Conservation (phyloP, 768 basidiomycete genomes). For the Plicaturopsis crispa region DNA sequence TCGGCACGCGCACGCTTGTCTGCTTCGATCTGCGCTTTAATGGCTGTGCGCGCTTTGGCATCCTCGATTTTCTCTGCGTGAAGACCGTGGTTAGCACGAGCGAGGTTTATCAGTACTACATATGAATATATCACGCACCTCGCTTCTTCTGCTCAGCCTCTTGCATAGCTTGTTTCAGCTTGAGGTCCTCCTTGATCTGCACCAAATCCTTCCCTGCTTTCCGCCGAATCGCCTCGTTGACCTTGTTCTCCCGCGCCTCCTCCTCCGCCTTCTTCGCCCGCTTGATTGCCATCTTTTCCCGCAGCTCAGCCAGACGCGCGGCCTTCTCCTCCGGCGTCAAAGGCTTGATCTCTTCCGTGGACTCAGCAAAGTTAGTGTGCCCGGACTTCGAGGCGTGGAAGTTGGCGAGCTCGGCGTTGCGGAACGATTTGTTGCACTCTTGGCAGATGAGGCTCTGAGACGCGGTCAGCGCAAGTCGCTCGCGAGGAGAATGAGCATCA, state of each 20-base stretch:
- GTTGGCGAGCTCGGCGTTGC: conserved; percentile 79
- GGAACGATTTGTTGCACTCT: conserved; percentile 80
- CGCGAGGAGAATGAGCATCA: background rate
- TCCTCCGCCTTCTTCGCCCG: conserved; percentile 62
- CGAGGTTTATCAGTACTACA: too few relatives aligned
- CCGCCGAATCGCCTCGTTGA: conserved; percentile 72
- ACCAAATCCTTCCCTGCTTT: conserved; percentile 83
- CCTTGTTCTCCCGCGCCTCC: conserved; percentile 66
- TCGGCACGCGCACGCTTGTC: conserved; percentile 88
- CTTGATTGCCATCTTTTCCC: conserved; percentile 75
- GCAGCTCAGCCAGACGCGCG: conserved; percentile 71
- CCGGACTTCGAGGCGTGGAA: conserved; percentile 95
- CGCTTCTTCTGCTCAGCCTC: conserved; percentile 76
- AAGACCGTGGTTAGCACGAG: background rate
- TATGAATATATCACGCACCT: conserved; percentile 36
- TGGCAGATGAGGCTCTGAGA: conserved; percentile 76
- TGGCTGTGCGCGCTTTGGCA: conserved; percentile 72
- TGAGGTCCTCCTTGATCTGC: conserved; percentile 67
- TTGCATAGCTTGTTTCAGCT: conserved; percentile 73
- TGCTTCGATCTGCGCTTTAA: conserved; percentile 92
- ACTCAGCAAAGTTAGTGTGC: conserved; percentile 94
- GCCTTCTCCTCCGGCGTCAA: conserved; percentile 93
- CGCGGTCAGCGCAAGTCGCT: background rate
- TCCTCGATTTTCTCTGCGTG: conserved; percentile 83
- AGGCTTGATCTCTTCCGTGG: conserved; percentile 91